Evolutionary conservation across 257 asterid genomes (phyloP).

Genomic region (Solanum sejunctum): DNA sequence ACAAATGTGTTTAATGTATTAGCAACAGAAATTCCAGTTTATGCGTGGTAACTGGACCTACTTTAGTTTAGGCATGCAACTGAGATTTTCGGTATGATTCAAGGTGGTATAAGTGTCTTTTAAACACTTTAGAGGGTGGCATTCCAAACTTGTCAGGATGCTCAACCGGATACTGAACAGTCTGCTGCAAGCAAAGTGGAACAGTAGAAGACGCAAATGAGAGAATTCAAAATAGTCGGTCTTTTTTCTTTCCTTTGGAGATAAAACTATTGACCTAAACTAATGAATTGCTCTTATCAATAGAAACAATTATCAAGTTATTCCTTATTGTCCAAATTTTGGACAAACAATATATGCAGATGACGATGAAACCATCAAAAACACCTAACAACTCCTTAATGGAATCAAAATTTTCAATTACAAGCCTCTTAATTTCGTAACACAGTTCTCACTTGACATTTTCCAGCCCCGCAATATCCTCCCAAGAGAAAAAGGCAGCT

Average conservation of each 20-base stretch:
- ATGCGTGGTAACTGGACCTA: no score
- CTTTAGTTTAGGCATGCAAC: no score
- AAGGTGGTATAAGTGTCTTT: no score
- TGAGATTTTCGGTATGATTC: no score
- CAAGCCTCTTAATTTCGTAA: not conserved
- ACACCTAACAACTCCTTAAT: not conserved
- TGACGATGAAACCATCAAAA: not conserved
- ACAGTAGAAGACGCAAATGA: no score
- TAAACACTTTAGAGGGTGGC: no score
- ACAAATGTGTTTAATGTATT: no score
- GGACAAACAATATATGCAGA: not conserved
- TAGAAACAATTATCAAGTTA: not conserved
- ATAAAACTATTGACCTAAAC: not conserved
- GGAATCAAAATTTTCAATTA: not conserved
- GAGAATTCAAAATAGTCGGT: not conserved
- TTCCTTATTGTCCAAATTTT: not conserved
- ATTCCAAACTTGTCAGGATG: no score
- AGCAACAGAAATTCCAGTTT: no score
- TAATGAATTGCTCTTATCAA: not conserved
- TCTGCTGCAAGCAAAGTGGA: no score
- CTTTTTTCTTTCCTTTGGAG: not conserved
- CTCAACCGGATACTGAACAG: no score
- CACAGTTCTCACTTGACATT: conserved; percentile 72
- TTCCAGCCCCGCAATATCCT: conserved; percentile 80
- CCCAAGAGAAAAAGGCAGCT: conserved; percentile 29